These are phyloP conservation scores for Fagopyrum homotropicum DNA, from an alignment of 148 eudicot genomes.

Conservation along the genomic window DNA sequence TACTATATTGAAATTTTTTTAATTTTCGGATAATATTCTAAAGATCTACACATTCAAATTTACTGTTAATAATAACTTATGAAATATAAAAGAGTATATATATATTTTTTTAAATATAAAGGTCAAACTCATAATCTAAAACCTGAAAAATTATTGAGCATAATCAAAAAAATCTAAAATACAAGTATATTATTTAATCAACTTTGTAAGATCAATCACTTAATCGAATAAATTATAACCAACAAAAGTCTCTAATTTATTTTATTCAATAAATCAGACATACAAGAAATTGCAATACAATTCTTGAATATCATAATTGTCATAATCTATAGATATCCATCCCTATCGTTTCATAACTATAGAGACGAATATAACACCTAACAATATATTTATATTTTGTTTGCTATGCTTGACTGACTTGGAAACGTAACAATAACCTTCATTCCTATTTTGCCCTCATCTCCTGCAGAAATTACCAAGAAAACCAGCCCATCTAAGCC, in stretches of 20 bases:
- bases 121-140: too few species aligned
- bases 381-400: background rate
- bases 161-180: too few species aligned
- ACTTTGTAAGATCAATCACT: background rate
- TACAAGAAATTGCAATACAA: background rate
- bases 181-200: background rate
- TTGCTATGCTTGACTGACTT: background rate
- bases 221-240: background rate
- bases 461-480: background rate
- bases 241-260: background rate
- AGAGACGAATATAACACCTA: background rate
- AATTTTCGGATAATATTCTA: too few species aligned
- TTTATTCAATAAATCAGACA: background rate
- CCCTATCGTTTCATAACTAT: background rate
- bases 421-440: slow-evolving; percentile 9
- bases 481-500: background rate
- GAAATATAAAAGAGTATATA: too few species aligned
- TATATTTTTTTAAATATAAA: too few species aligned
- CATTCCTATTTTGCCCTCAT: slow-evolving; percentile 9
- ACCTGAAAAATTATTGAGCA: too few species aligned
- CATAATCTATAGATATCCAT: background rate
- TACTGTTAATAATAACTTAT: too few species aligned
- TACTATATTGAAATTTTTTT: too few species aligned
- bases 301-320: too few species aligned
- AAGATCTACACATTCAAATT: too few species aligned